A percentile compares a stretch with the other conserved stretches of the same genome.
Conservation (phyloP, 1,284 basidiomycete genomes). For the Takashimella tepidaria region DNA sequence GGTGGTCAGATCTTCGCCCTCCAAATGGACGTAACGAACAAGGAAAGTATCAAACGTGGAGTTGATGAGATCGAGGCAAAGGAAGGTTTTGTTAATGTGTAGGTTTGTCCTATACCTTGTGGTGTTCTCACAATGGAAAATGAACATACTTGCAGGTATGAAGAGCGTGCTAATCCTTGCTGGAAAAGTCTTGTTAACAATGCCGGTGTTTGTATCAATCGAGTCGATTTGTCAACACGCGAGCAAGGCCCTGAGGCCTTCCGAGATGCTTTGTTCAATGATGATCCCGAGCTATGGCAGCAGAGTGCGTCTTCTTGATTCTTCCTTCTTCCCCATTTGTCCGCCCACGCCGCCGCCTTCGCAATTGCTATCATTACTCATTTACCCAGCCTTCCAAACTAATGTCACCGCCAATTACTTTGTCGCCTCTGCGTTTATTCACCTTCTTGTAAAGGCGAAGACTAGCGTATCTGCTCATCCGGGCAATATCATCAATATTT, state of each 20-base stretch:
- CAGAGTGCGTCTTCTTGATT: conserved; percentile 1
- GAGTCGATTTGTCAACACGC: neutral
- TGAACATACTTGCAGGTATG: too few species aligned
- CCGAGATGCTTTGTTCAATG: conserved; percentile 1
- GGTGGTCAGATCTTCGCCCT: neutral
- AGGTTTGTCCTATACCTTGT: too few species aligned
- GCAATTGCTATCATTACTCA: too few species aligned
- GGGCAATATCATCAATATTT: neutral
- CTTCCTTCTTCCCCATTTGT: too few species aligned
- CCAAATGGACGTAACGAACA: neutral
- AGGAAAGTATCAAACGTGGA: neutral
- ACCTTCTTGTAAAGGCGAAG: neutral
- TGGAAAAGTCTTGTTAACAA: conserved; percentile 6
- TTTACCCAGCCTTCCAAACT: neutral
- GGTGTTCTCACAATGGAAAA: neutral
- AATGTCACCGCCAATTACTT: conserved; percentile 1
- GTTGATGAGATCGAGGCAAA: neutral
- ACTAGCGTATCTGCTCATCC: neutral
- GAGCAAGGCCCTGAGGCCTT: conserved; percentile 2
- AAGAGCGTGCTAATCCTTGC: too few species aligned
- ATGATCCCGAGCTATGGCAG: conserved; percentile 5
- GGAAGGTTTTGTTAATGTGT: neutral
- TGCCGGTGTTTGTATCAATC: conserved; percentile 4
- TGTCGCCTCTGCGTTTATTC: neutral
- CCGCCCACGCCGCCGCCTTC: too few species aligned